phyloP scores from a whole-genome alignment of 352 stramenopile species.

The Stramenopiles sp. region DNA sequence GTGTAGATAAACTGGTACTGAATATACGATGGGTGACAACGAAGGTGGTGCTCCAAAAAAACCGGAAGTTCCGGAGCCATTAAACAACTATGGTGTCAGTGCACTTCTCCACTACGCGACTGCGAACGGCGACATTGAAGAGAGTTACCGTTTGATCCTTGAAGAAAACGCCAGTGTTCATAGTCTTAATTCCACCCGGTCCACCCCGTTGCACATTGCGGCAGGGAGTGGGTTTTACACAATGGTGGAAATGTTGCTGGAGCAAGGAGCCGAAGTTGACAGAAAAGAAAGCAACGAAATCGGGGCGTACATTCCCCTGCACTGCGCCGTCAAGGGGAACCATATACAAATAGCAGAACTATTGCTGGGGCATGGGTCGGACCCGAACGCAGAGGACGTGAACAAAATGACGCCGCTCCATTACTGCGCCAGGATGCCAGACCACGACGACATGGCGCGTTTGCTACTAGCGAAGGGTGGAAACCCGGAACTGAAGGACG shows the following conservation, averaged over 20 bases:
- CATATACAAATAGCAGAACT: neutral
- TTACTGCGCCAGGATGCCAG: neutral
- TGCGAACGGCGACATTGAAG: neutral
- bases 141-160: neutral
- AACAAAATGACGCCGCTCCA: neutral
- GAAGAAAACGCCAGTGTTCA: neutral
- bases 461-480: neutral
- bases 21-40: neutral
- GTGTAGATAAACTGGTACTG: too few species aligned
- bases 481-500: neutral
- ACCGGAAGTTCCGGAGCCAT: neutral
- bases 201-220: neutral
- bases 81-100: neutral
- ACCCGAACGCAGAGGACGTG: neutral
- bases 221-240: neutral
- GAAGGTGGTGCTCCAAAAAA: neutral
- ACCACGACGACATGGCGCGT: neutral
- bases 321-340: neutral
- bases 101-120: neutral
- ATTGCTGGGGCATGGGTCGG: neutral
- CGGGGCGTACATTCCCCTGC: neutral
- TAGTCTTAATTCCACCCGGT: neutral
- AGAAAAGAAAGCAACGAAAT: neutral
- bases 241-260: slow-evolving; percentile 1
- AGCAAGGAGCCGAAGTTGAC: neutral